Base-by-base conservation (phyloP, 371 early-diverging fungal species). In the Mucor velutinosus region DNA sequence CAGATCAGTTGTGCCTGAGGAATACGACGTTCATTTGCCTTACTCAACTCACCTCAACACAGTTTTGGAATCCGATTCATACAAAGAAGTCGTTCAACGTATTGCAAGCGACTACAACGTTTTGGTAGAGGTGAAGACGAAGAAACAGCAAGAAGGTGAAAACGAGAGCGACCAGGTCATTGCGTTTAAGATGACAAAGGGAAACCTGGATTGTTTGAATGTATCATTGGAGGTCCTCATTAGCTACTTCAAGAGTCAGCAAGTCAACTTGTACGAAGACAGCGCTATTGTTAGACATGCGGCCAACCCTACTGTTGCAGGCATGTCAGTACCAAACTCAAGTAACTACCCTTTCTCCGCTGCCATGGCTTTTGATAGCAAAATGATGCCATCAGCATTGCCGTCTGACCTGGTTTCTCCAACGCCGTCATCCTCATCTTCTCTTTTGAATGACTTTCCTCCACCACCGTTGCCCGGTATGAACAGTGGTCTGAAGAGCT, bases 1-100 rank as follows among this genome's bases (percentile, higher is more conserved):
- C 11, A 71, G 71, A 66, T 67, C 72, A 1, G 70, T 79, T 64
- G 70, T 84, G 0, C 80, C 84, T 8, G 80, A 80, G 51, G 74
- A 70, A n/a, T 81, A 81, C 57, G 56, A 77, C 19, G 41, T 80
- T 14, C 74, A 74, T 47, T 73, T 76, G 12, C 78, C 80, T 12
- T 63, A 66, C 25, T 74, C 84, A 30, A 51, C 76, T 12, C 63
- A 77, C 15, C 43, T 65, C 19, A 65, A 47, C 25, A 56, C 65
- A 1, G 37, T 68, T 12, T 35, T 71, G 30, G 63, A 58, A 60
- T 67, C 67, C 6, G 72, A 71, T 14, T 59, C 65, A 1, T 71
- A 62, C 37, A 66, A 67, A 25, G 47, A 60, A 12, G 60, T 71
- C 1, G 58, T 64, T 8, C 67, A 64, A 25, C 39, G 47, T 30